Evolutionary conservation across 768 basidiomycete genomes (phyloP).

Genomic region (Harrya chromipes): DNA sequence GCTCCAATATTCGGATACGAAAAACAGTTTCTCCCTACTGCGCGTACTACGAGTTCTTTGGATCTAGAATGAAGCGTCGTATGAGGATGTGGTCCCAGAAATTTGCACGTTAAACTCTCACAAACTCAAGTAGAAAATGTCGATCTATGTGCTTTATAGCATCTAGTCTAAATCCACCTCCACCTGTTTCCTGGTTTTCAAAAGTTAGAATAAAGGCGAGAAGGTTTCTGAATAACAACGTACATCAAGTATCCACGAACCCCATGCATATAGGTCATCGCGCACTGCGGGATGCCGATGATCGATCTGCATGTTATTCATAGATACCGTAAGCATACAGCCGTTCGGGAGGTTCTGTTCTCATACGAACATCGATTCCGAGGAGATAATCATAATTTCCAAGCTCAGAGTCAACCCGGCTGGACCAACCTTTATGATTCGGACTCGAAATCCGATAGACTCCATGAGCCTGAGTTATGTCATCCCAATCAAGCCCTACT

Average conservation of each 20-base stretch:
- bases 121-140: conserved; percentile 66
- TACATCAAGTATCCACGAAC: conserved; percentile 68
- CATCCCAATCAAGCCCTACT: conserved; percentile 82
- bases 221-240: conserved; percentile 1
- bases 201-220: not conserved
- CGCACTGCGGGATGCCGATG: conserved; percentile 79
- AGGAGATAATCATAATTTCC: conserved; percentile 87
- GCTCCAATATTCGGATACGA: conserved; percentile 82
- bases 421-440: conserved; percentile 78
- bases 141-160: conserved; percentile 89
- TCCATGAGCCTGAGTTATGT: conserved; percentile 55
- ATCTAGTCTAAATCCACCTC: conserved; percentile 79
- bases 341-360: not conserved
- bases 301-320: conserved; percentile 55
- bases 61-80: conserved; percentile 37
- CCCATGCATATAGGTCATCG: conserved; percentile 74
- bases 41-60: conserved; percentile 45
- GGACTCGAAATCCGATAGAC: conserved; percentile 70
- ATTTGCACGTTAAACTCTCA: conserved; percentile 32
- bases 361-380: conserved; percentile 58
- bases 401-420: conserved; percentile 74
- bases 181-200: conserved; percentile 55
- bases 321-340: conserved; percentile 8
- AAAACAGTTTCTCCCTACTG: conserved; percentile 54
- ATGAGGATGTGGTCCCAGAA: not conserved